Evolutionary conservation across 768 basidiomycete genomes (phyloP), one percentile per base, ranked within the genome.

Genomic region (Lentinula edodes): DNA sequence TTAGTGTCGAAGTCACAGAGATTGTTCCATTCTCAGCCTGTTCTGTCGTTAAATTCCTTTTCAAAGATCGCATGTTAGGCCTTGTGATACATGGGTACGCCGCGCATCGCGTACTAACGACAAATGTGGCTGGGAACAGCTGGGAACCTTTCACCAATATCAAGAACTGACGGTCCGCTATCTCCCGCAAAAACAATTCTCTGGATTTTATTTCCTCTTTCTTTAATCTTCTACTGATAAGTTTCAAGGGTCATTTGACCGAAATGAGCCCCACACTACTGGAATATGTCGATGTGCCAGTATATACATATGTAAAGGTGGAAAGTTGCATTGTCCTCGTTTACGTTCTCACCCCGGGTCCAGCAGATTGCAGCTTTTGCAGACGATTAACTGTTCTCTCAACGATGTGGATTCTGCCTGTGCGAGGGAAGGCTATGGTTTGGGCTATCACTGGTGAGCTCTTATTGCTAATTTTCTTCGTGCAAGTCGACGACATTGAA

Each of bases 361-460:
- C 46, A 18, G 28, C 28, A 28, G 28, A 48, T 6, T 23, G 5
- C 46, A 7, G 23, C 6, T 23, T 20, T 48, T 0, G 7, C 38
- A 39, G 38, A 13, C 34, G 32, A 28, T 18, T 51, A 12, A 23
- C 50, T 12, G 1, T 23, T 34, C 35, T 13, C 28, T 16, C 15
- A 28, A 46, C n/a, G 23, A 77, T 77, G 74, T 75, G 75, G 75
- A 70, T 71, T 23, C 60, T 72, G 51, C 73, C 73, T 42, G 60
- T 76, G 52, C 68, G 71, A 64, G 75, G 75, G 36, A 76, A 74
- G 62, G 66, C 68, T 53, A 66, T 77, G 66, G 74, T 76, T 3
- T 76, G 74, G 74, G 75, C 74, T 2, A 76, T 76, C 36, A 74
- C 75, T 60, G 74, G 76, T 75, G 51, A 54, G 65, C 60, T 15